phyloP scores from a whole-genome alignment of 1,284 basidiomycete genomes.

The Ganoderma sp. region DNA sequence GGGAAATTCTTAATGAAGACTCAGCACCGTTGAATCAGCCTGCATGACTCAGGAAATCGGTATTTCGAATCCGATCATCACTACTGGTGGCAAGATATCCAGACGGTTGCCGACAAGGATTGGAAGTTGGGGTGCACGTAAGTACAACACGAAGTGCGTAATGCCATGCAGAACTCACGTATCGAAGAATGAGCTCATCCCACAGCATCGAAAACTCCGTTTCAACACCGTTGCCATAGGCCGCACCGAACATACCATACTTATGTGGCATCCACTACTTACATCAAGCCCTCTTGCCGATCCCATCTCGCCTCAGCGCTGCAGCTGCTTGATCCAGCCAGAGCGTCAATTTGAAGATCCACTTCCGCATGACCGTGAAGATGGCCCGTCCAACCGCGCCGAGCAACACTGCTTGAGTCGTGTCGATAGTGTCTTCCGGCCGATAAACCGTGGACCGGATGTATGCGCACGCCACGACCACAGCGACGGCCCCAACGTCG shows the following conservation, averaged over 20 bases:
- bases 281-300: not conserved
- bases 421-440: slow-evolving; percentile 2
- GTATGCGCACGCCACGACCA: slow-evolving; percentile 3
- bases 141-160: not conserved
- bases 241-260: not conserved
- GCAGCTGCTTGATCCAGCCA: not conserved
- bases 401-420: slow-evolving; percentile 10
- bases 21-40: slow-evolving; percentile 3
- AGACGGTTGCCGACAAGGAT: not conserved
- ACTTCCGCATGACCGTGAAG: slow-evolving; percentile 7
- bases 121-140: not conserved
- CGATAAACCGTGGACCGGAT: not conserved
- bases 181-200: not conserved
- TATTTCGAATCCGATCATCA: not conserved
- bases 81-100: not conserved
- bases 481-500: not conserved
- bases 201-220: not conserved
- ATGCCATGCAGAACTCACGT: not conserved
- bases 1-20: not conserved
- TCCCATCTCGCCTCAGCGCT: not conserved
- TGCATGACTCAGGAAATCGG: not conserved
- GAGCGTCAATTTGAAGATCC: not conserved
- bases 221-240: not conserved
- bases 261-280: not conserved
- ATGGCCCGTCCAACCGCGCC: slow-evolving; percentile 4